A percentile compares a stretch with the other conserved stretches of the same genome.
Evolutionary conservation across 2,329 filamentous ascomycete species (phyloP).

Genomic region (Pyricularia grisea): DNA sequence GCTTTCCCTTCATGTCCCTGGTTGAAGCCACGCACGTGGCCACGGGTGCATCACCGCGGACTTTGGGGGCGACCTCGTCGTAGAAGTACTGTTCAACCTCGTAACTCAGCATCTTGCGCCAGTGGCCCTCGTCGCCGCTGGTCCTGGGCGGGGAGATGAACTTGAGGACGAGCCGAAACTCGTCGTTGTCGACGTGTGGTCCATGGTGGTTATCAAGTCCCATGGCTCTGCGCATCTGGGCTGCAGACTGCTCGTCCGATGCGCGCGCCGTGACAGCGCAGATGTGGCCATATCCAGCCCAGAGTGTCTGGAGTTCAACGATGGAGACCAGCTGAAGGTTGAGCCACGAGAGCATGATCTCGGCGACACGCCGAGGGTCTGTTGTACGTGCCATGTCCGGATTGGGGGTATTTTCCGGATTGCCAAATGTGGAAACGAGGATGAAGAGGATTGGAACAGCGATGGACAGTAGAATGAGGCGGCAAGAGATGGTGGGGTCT

Average conservation of each 20-base stretch:
- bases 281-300: constrained; percentile 47
- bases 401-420: too few relatives aligned
- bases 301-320: constrained; percentile 29
- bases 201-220: not conserved
- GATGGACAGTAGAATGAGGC: not conserved
- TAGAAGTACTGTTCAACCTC: constrained; percentile 61
- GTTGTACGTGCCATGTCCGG: not conserved
- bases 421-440: not conserved
- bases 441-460: not conserved
- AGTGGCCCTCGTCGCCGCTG: constrained; percentile 45
- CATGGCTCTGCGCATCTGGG: not conserved
- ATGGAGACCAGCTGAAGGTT: constrained; percentile 19
- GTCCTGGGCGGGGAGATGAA: constrained; percentile 45
- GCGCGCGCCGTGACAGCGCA: constrained; percentile 38
- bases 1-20: constrained; percentile 13
- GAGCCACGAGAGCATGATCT: constrained; percentile 27
- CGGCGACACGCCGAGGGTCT: constrained; percentile 23
- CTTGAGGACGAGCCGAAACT: constrained; percentile 44
- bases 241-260: not conserved
- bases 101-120: constrained; percentile 58
- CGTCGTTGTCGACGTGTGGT: constrained; percentile 7
- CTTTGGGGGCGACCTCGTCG: constrained; percentile 37
- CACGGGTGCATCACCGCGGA: constrained; percentile 35
- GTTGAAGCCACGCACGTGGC: constrained; percentile 34
- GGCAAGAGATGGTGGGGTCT: not conserved